Evolutionary conservation across 2,329 filamentous ascomycete species (phyloP).

Genomic region (Ceratocystis albifundus): DNA sequence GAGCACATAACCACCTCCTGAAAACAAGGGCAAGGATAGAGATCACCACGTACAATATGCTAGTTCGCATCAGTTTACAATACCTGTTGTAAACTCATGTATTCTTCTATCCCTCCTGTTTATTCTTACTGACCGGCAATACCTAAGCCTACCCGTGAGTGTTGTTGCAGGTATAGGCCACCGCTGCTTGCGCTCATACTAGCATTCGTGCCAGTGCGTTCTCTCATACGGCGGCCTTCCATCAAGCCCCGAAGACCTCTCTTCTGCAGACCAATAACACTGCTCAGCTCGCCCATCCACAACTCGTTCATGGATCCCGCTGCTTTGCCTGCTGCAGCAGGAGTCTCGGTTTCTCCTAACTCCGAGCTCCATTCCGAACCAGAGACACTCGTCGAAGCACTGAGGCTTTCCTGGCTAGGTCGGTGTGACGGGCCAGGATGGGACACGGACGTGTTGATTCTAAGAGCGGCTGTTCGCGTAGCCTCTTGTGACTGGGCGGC

Average conservation of each 20-base stretch:
- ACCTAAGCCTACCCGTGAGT: conserved; percentile 39
- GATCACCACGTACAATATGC: too few relatives aligned
- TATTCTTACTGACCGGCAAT: conserved; percentile 34
- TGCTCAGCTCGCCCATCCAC: conserved; percentile 72
- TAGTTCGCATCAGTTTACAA: too few relatives aligned
- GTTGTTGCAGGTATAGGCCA: conserved; percentile 27
- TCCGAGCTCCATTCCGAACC: conserved; percentile 48
- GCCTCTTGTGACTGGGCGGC: conserved; percentile 24
- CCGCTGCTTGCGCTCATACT: conserved; percentile 29
- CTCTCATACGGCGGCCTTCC: conserved; percentile 80
- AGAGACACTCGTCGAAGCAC: conserved; percentile 41
- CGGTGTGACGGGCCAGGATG: conserved; percentile 27
- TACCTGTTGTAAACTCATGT: neutral
- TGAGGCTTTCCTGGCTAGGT: conserved; percentile 39
- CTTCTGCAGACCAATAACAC: conserved; percentile 92
- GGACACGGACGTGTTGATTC: conserved; percentile 39
- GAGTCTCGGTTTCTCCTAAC: conserved; percentile 37
- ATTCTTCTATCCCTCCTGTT: neutral
- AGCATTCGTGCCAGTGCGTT: conserved; percentile 45
- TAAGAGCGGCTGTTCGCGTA: conserved; percentile 34
- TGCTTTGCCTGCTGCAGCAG: conserved; percentile 30
- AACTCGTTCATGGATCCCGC: conserved; percentile 40
- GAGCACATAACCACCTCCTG: too few relatives aligned
- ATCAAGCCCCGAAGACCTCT: conserved; percentile 81
- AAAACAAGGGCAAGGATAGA: too few relatives aligned